Evolutionary conservation across 306 rosid species (phyloP), one percentile per base, ranked within the genome.

Genomic region (Begonia fuchsioides): DNA sequence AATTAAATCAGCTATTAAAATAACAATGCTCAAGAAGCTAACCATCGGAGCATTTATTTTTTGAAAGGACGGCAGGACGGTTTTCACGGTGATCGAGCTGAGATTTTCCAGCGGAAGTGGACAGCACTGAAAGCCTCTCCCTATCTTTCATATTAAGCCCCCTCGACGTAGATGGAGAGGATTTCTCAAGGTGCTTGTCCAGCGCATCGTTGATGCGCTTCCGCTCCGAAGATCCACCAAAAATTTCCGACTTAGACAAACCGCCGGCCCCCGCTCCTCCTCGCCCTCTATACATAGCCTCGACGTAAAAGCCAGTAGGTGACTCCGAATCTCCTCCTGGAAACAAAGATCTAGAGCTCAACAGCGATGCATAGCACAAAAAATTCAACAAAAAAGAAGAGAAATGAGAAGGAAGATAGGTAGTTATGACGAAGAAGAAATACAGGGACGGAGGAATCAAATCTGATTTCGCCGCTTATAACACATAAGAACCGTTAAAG

Each of bases 131-230:
- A 41, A 76, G 60, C 55, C 76, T 63, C 47, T 72, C 79, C 55
- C 69, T 76, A 50, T 76, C 83, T 56, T 72, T 76, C 56, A 66
- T 50, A 47, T 40, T 55, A 52, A 70, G 49, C 13, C 65, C 73
- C 56, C 76, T 69, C 9, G 82, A 72, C 18, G 78, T 76, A 18
- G 83, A 76, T 2, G 79, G 71, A 3, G 83, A 69, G 20, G 79
- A 72, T 60, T 76, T 76, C 76, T 72, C 83, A 43, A 76, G 69
- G 17, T 76, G 83, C 63, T 76, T 76, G 52, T 76, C 83, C 17
- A 76, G 76, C 14, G 79, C 83, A 69, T 76, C 83, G 68, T 72
- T 76, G 71, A 76, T 76, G 60, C 79, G 79, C 79, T 76, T 76
- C 12, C 83, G 83, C 68, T 76, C 79, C 45, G 68, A 57, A n/a